phyloP scores from a whole-genome alignment of 2,329 filamentous ascomycete genomes.

The Penicillium sp. region DNA sequence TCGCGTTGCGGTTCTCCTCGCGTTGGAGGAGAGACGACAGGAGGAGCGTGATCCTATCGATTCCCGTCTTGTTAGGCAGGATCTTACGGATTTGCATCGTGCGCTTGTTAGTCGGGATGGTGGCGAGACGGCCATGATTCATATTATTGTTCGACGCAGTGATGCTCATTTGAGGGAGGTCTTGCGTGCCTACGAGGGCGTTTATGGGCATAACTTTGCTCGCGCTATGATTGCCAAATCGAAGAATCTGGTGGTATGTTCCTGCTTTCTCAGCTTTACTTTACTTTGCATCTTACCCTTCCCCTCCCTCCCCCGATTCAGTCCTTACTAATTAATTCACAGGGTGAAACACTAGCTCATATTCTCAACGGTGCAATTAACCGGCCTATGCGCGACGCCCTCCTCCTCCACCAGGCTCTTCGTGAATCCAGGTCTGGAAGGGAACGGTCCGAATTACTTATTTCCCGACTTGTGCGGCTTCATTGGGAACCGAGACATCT shows the following conservation, averaged over 20 bases:
- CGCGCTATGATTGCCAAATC: constrained; percentile 86
- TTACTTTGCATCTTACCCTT: too few species aligned
- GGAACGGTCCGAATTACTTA: constrained; percentile 83
- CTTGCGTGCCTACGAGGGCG: constrained; percentile 73
- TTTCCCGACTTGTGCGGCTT: constrained; percentile 81
- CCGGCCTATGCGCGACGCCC: constrained; percentile 86
- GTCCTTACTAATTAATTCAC: constrained; percentile 8
- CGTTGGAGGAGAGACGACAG: constrained; percentile 81
- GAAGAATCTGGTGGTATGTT: constrained; percentile 85
- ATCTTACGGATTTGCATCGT: constrained; percentile 73
- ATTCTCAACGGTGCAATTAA: constrained; percentile 97
- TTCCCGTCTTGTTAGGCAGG: constrained; percentile 65
- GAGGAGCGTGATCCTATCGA: constrained; percentile 75
- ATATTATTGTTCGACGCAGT: constrained; percentile 78
- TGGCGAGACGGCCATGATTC: constrained; percentile 85
- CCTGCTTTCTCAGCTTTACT: background rate
- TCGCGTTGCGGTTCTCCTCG: constrained; percentile 81
- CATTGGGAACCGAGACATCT: constrained; percentile 92
- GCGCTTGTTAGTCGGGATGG: constrained; percentile 73
- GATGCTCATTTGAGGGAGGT: constrained; percentile 83
- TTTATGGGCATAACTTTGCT: constrained; percentile 80
- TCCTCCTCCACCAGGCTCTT: constrained; percentile 89
- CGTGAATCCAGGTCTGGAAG: constrained; percentile 70
- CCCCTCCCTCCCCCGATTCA: background rate
- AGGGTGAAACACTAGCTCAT: constrained; percentile 94